Evolutionary conservation across 2,329 filamentous ascomycete species (phyloP).

Genomic region (Lachnellula willkommii): DNA sequence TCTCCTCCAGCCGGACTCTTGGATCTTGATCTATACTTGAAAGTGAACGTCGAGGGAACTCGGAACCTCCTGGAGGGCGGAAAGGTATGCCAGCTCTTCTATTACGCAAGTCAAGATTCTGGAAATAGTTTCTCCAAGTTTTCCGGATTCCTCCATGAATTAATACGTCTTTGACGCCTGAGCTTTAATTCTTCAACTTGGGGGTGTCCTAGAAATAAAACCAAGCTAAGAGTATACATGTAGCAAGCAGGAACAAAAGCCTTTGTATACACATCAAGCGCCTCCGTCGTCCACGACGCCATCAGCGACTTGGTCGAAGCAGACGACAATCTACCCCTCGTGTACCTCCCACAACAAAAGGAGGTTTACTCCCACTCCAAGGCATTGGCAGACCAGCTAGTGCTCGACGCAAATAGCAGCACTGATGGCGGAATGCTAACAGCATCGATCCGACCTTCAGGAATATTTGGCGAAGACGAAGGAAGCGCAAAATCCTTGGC

Average conservation of each 20-base stretch:
- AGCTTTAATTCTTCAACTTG: background rate
- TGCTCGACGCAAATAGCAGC: slow-evolving; percentile 12
- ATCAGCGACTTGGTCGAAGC: slow-evolving; percentile 42
- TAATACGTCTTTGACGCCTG: background rate
- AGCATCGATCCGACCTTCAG: slow-evolving; percentile 43
- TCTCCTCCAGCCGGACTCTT: slow-evolving; percentile 36
- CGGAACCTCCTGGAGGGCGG: slow-evolving; percentile 42
- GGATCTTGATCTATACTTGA: slow-evolving; percentile 36
- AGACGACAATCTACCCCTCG: slow-evolving; percentile 31
- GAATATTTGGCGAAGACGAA: slow-evolving; percentile 45
- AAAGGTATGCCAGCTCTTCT: slow-evolving; percentile 49
- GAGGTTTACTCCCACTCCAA: slow-evolving; percentile 18
- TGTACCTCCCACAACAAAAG: slow-evolving; percentile 12
- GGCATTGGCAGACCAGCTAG: slow-evolving; percentile 15
- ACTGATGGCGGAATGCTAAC: slow-evolving; percentile 39
- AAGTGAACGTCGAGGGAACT: slow-evolving; percentile 47
- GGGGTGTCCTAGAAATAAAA: background rate
- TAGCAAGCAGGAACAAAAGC: slow-evolving; percentile 43
- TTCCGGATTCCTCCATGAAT: background rate
- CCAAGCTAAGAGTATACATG: background rate
- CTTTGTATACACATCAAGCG: slow-evolving; percentile 48
- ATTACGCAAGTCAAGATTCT: background rate
- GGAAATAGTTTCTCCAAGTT: background rate
- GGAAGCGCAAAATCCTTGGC: slow-evolving; percentile 31
- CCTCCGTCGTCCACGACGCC: slow-evolving; percentile 43